A percentile compares a stretch with the other conserved stretches of the same genome.
phyloP scores from a whole-genome alignment of 2,329 filamentous ascomycete species.

The Phyllosticta citribraziliensis region DNA sequence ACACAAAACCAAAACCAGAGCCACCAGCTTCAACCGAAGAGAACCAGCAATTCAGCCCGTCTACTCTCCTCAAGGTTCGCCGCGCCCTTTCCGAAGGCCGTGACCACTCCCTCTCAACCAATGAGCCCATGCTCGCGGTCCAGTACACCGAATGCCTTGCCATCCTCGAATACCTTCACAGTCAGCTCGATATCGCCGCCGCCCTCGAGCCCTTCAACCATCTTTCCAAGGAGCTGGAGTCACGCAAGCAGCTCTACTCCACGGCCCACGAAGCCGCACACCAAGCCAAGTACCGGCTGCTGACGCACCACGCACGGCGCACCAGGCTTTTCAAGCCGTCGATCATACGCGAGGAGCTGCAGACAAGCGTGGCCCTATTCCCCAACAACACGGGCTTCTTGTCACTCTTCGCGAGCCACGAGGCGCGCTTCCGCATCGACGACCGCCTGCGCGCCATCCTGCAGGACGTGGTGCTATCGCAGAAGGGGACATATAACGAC shows the following conservation, averaged over 20 bases:
- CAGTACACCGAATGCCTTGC: slow-evolving; percentile 52
- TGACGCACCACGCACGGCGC: slow-evolving; percentile 55
- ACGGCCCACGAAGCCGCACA: slow-evolving; percentile 53
- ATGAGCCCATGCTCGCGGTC: slow-evolving; percentile 34
- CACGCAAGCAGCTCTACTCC: slow-evolving; percentile 15
- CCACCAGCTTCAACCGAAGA: background rate
- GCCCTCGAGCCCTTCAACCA: slow-evolving; percentile 30
- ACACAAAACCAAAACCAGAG: slow-evolving; percentile 11
- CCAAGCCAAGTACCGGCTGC: slow-evolving; percentile 56
- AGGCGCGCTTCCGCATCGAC: slow-evolving; percentile 60
- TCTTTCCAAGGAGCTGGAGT: slow-evolving; percentile 17
- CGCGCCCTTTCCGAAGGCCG: slow-evolving; percentile 41
- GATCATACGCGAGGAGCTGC: slow-evolving; percentile 53
- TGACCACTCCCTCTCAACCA: slow-evolving; percentile 46
- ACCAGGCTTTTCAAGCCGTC: slow-evolving; percentile 58
- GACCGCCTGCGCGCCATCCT: slow-evolving; percentile 66
- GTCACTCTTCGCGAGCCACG: slow-evolving; percentile 61
- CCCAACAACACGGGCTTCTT: slow-evolving; percentile 71
- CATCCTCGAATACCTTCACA: slow-evolving; percentile 57
- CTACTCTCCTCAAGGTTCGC: slow-evolving; percentile 15
- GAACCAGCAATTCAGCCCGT: slow-evolving; percentile 3
- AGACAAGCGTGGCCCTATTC: slow-evolving; percentile 52
- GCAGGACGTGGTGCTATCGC: slow-evolving; percentile 29
- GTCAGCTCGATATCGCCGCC: slow-evolving; percentile 21
- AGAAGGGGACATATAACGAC: slow-evolving; percentile 5